Base-by-base conservation (phyloP, 352 stramenopile species). In the Globisporangium mamillatum region DNA sequence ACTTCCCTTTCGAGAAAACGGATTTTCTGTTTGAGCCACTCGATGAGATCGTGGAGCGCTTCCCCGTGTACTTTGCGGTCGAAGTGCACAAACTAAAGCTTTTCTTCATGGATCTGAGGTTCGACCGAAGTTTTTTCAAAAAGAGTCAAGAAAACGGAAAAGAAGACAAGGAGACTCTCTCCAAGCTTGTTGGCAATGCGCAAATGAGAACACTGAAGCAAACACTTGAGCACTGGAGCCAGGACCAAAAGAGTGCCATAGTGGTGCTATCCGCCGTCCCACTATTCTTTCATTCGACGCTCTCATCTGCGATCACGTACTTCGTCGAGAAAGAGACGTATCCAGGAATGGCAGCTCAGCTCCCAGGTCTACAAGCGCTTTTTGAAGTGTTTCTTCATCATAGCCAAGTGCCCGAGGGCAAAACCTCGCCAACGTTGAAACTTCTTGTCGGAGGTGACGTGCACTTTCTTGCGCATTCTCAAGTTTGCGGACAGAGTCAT, bases 371-470 rank as follows among this genome's bases (percentile, higher is more conserved):
- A 2, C 44, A 75, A 6, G 67, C 77, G 24, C 78, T 91, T 3
- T 84, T 72, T 48, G 29, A 64, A 2, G 12, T 82, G 25, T 88
- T 89, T 53, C 57, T 73, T 24, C 60, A 50, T 12, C 71, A 82
- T 29, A 77, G 48, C 61, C 64, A 65, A 20, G 67, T 25, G 24
- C 8, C 46, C 22, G 25, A 36, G 9, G 34, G 61, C 27, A 32
- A 48, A 32, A 4, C 4, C 32, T 53, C 73, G 22, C 24, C 65
- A 2, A 44, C 32, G 50, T 32, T 82, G 9, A 64, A 67, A 32
- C 63, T 92, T 8, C 68, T 92, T 2, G 81, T 92, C 14, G 79
- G 82, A 25, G 84, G 84, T 1, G 84, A 92, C 66, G 64, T 92
- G 7, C 84, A 92, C 60, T 82, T 80, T 68, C 69, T 89, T 60